Evolutionary conservation across 2,329 filamentous ascomycete species (phyloP), one percentile per base, ranked within the genome.

Genomic region (Oidium heveae): DNA sequence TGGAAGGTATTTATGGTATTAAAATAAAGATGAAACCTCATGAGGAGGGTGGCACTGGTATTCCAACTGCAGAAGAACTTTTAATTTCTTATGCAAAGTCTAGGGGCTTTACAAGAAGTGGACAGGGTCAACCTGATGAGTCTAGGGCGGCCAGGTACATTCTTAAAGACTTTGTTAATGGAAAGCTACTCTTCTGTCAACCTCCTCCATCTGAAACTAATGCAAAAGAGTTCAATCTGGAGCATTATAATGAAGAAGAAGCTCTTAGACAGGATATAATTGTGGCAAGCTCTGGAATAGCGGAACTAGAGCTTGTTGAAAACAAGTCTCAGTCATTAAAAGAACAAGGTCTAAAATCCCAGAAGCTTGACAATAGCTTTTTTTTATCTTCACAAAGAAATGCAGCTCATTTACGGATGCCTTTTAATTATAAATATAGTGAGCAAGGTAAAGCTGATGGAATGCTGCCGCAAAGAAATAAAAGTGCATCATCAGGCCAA

Each of bases 81-180:
- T 75, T 98, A 4, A 74, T 79, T 32, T 82, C 89, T 2, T 96
- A 95, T 63, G 91, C 91, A 37, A 78, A 76, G 55, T 91, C 91
- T 16, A 75, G 93, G 65, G 91, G 91, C 12, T 98, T 94, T 70
- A 81, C 84, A 56, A 95, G 88, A 5, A 81, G 84, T 54, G 91
- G 91, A 63, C 76, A 85, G 36, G 89, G 91, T 9, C 84, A 91
- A 64, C 89, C 91, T 0, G 91, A 98, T 63, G 87, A 94, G 70
- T 93, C 87, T 1, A 77, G 91, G 61, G 91, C 91, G 7, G 87
- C 89, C 4, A 77, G 91, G 54, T 84, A 86, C 61, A 75, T 98
- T 16, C 75, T 98, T 28, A 98, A 98, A 67, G 91, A 98, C 69
- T 98, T 96, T 64, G 91, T 98, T 61, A 94, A 83, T 65, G 91